phyloP scores from a whole-genome alignment of 1,284 basidiomycete genomes.

The Neotropicomus parvogracilis region DNA sequence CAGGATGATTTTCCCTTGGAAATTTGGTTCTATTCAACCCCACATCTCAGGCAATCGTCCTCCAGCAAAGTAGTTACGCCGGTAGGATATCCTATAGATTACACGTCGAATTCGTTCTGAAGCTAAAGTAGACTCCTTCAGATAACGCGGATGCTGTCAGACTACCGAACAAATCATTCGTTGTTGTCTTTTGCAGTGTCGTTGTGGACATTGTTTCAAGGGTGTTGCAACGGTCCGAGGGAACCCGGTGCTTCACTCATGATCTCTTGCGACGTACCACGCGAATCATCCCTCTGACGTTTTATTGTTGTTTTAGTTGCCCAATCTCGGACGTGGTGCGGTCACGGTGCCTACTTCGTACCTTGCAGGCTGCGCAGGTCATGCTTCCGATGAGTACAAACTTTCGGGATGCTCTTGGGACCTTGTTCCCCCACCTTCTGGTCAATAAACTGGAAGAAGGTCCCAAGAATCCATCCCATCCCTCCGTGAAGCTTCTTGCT shows the following conservation, averaged over 20 bases:
- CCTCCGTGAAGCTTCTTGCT: slow-evolving; percentile 13
- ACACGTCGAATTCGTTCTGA: slow-evolving; percentile 18
- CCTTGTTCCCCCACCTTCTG: slow-evolving; percentile 33
- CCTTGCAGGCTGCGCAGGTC: slow-evolving; percentile 33
- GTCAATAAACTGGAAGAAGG: slow-evolving; percentile 32
- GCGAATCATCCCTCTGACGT: slow-evolving; percentile 39
- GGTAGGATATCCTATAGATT: slow-evolving; percentile 20
- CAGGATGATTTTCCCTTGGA: slow-evolving; percentile 35
- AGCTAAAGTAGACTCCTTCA: slow-evolving; percentile 21
- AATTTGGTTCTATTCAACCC: slow-evolving; percentile 29
- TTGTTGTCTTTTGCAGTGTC: slow-evolving; percentile 45
- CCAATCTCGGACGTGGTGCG: slow-evolving; percentile 36
- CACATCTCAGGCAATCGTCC: slow-evolving; percentile 20
- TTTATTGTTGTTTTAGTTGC: slow-evolving; percentile 46
- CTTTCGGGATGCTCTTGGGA: slow-evolving; percentile 27
- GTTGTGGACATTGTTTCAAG: slow-evolving; percentile 43
- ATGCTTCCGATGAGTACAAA: slow-evolving; percentile 19
- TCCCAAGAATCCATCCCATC: slow-evolving; percentile 23
- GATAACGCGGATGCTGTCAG: slow-evolving; percentile 35
- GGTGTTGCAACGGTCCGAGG: slow-evolving; percentile 39
- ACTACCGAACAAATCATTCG: slow-evolving; percentile 37
- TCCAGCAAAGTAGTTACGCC: slow-evolving; percentile 25
- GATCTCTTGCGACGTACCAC: slow-evolving; percentile 43
- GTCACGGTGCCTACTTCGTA: slow-evolving; percentile 38
- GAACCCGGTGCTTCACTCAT: slow-evolving; percentile 46